phyloP scores from a whole-genome alignment of 192 early-diverging fungal genomes.

The Powellomyces hirtus region DNA sequence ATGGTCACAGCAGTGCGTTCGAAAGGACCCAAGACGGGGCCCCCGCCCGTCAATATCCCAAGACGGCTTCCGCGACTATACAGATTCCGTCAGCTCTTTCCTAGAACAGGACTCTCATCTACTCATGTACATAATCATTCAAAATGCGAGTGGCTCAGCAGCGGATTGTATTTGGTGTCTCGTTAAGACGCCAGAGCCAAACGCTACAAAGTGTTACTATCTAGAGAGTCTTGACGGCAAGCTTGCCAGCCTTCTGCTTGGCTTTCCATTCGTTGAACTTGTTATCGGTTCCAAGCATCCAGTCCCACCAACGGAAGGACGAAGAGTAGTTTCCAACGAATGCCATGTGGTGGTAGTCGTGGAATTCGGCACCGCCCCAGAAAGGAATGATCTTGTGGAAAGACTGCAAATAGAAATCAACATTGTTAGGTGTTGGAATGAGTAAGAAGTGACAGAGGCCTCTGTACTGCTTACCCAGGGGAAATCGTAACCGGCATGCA shows the following conservation, averaged over 20 bases:
- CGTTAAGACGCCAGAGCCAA: no score
- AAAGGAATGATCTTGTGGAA: constrained; percentile 26
- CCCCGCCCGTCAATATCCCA: no score
- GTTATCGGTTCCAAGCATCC: constrained; percentile 22
- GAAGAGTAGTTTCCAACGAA: constrained; percentile 38
- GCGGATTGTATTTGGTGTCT: no score
- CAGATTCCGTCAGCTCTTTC: no score
- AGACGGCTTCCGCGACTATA: no score
- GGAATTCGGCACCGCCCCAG: constrained; percentile 55
- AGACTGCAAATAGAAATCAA: constrained; percentile 9
- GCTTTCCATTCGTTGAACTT: constrained; percentile 25
- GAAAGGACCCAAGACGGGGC: no score
- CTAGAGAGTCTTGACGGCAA: no score
- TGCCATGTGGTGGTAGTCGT: constrained; percentile 88
- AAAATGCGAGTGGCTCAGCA: no score
- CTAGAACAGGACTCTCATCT: no score
- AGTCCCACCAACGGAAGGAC: constrained; percentile 29
- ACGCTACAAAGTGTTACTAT: no score
- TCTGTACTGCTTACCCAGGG: constrained; percentile 93
- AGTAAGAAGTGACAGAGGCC: neutral
- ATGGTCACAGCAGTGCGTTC: no score
- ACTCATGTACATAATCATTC: no score
- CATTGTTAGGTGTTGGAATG: neutral
- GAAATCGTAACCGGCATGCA: constrained; percentile 95
- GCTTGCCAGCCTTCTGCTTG: constrained; percentile 12